Percentiles rank a stretch among this genome's conserved stretches.
These are phyloP conservation scores for Phytopythium kandeliae DNA, from an alignment of 352 stramenopile genomes.

Conservation along the genomic window DNA sequence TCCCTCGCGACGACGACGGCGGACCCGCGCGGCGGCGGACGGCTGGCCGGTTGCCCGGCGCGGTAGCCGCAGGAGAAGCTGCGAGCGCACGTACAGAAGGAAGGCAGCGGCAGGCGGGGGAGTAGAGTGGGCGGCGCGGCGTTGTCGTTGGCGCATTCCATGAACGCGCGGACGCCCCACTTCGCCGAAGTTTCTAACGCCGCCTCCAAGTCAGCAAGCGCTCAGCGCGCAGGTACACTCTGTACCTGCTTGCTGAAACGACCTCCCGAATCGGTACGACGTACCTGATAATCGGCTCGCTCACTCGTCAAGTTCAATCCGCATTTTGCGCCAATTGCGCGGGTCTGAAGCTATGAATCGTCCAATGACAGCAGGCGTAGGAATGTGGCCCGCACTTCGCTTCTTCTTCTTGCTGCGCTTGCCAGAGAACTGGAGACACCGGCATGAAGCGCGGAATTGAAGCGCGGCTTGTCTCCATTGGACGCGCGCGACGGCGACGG, in stretches of 20 bases:
- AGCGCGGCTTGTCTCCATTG: background rate
- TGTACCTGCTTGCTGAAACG: background rate
- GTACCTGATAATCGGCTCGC: background rate
- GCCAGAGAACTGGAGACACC: no score
- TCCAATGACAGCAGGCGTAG: slow-evolving; percentile 24
- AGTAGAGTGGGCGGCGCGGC: background rate
- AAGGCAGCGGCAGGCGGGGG: no score
- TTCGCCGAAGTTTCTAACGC: no score
- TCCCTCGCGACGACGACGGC: no score
- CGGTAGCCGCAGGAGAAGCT: no score
- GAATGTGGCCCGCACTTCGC: slow-evolving; percentile 13
- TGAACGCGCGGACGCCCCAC: no score
- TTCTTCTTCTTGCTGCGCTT: no score
- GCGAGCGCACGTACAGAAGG: no score
- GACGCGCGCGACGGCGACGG: background rate
- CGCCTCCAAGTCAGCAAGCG: background rate
- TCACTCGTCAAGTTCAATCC: background rate
- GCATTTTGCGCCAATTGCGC: background rate
- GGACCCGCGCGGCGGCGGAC: no score
- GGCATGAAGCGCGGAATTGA: background rate
- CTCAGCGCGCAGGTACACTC: background rate
- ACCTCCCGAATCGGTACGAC: background rate
- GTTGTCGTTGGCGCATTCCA: slow-evolving; percentile 22
- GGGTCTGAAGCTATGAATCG: slow-evolving; percentile 6
- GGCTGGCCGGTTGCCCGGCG: no score